Conservation (phyloP, 2,329 filamentous ascomycete species). For the Grosmannia clavigera region DNA sequence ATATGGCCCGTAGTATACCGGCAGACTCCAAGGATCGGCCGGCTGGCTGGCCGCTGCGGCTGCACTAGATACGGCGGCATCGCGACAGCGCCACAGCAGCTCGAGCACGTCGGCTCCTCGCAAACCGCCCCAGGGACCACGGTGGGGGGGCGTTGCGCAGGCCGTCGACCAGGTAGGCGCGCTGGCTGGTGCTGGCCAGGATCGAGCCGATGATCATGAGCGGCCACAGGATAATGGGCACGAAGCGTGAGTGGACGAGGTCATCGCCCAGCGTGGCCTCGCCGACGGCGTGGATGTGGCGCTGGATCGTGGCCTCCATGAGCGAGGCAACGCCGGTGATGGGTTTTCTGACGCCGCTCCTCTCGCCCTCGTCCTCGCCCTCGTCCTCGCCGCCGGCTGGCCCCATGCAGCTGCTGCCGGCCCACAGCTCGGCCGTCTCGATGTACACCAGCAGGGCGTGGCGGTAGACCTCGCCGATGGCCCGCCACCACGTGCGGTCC, state of each 20-base stretch:
- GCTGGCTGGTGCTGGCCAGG: conserved; percentile 4
- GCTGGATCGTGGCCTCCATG: conserved; percentile 1
- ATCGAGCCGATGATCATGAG: conserved; percentile 11
- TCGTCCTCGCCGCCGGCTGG: neutral
- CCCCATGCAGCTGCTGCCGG: neutral
- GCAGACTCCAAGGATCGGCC: neutral
- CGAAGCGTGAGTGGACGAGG: conserved; percentile 10
- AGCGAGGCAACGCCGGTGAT: neutral
- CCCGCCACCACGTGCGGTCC: conserved; percentile 9
- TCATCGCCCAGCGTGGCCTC: conserved; percentile 7
- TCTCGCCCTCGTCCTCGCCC: neutral
- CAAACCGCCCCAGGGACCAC: too few relatives aligned
- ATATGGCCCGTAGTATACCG: neutral
- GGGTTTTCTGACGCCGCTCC: neutral
- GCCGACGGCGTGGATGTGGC: conserved; percentile 8
- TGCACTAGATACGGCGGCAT: neutral
- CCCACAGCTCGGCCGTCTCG: conserved; percentile 1
- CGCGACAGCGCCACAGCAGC: neutral
- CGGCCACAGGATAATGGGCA: conserved; percentile 11
- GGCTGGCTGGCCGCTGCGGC: neutral
- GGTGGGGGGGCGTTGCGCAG: conserved; percentile 8
- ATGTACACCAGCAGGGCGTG: conserved; percentile 11
- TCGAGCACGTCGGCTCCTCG: conserved; percentile 6
- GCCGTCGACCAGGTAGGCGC: conserved; percentile 7
- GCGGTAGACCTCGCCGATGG: conserved; percentile 12